phyloP scores from a whole-genome alignment of 345 rosid species.

The Aquilaria yunnanensis region DNA sequence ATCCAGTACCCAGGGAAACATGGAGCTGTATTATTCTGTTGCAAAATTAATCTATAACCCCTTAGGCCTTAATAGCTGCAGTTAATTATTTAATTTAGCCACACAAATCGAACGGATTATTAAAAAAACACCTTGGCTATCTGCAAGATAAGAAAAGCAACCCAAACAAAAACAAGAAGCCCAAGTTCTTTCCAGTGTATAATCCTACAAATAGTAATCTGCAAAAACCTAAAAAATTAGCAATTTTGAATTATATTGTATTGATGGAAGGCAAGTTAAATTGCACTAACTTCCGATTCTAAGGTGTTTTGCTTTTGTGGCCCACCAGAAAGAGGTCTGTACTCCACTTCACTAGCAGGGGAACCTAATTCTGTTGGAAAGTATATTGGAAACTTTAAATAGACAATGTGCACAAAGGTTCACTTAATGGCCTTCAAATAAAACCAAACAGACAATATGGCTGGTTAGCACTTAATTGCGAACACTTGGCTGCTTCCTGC shows the following conservation, averaged over 20 bases:
- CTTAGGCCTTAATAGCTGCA: constrained; percentile 8
- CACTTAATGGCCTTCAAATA: constrained; percentile 2
- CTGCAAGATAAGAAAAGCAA: constrained; percentile 60
- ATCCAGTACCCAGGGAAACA: constrained; percentile 65
- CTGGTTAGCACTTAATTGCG: constrained; percentile 39
- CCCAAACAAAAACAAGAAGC: constrained; percentile 73
- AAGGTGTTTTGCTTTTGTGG: constrained; percentile 27
- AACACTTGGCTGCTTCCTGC: constrained; percentile 52
- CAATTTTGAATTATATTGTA: background rate
- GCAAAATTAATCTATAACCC: constrained; percentile 15
- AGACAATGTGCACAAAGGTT: constrained; percentile 1
- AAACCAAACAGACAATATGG: constrained; percentile 3
- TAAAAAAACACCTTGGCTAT: constrained; percentile 42
- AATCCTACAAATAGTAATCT: constrained; percentile 54
- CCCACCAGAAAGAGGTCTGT: constrained; percentile 56
- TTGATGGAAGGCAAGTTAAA: constrained; percentile 1
- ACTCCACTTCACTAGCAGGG: constrained; percentile 36
- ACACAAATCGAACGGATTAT: background rate
- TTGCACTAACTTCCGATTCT: constrained; percentile 24
- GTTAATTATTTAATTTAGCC: background rate
- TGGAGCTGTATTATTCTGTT: constrained; percentile 43
- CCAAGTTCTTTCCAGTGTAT: constrained; percentile 80
- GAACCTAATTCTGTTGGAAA: constrained; percentile 24
- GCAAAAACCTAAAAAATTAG: constrained; percentile 11
- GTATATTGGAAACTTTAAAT: background rate